These are phyloP conservation scores for Apiospora malaysiana DNA, from an alignment of 2,329 filamentous ascomycete genomes.

Conservation along the genomic window DNA sequence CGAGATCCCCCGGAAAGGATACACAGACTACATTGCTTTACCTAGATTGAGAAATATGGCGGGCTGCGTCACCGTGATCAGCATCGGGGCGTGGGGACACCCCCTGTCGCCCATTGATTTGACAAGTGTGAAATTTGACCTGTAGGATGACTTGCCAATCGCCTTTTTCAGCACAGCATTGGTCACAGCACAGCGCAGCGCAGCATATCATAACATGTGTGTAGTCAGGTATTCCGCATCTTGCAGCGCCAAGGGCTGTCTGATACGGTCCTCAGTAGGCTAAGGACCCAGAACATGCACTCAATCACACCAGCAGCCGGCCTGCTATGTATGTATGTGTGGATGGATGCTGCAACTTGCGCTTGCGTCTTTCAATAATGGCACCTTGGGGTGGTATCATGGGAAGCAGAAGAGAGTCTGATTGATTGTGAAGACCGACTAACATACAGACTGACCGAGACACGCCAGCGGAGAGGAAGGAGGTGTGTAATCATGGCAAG, in stretches of 20 bases:
- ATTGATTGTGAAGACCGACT: background rate
- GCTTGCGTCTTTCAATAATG: conserved; percentile 7
- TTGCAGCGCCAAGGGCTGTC: conserved; percentile 8
- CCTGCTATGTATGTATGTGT: too few species aligned
- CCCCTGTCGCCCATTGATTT: conserved; percentile 12
- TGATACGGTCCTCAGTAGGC: conserved; percentile 8
- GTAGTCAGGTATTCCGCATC: conserved; percentile 4
- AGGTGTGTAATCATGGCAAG: background rate
- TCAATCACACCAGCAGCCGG: conserved; percentile 4
- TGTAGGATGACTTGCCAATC: conserved; percentile 13
- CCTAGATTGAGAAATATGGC: background rate
- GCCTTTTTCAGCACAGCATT: background rate
- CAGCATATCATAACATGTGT: background rate
- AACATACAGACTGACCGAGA: background rate
- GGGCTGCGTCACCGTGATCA: conserved; percentile 20
- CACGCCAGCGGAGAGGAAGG: background rate
- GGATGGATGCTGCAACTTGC: background rate
- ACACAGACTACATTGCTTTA: background rate
- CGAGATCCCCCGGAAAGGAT: conserved; percentile 11
- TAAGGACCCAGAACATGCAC: conserved; percentile 14
- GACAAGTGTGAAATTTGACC: background rate
- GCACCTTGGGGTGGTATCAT: conserved; percentile 1
- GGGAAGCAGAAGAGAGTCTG: background rate
- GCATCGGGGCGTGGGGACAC: conserved; percentile 18
- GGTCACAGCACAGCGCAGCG: background rate